Conservation (phyloP, 1,139 yeast species). For the Blastobotrys buckinghamii region DNA sequence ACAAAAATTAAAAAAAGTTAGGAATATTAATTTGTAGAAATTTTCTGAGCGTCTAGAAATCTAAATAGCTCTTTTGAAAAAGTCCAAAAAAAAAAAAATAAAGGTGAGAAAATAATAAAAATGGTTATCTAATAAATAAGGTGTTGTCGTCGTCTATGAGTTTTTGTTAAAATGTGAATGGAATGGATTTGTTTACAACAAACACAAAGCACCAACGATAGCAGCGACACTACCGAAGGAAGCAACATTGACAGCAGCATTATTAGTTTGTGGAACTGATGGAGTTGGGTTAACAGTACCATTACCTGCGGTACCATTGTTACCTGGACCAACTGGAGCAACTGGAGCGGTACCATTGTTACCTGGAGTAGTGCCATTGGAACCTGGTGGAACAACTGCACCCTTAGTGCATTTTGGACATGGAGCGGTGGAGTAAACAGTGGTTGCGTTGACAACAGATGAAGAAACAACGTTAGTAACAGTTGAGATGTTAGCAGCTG, state of each 20-base stretch:
- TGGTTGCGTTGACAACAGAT: slow-evolving; percentile 4
- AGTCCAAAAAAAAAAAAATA: neutral
- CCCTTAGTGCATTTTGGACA: slow-evolving; percentile 3
- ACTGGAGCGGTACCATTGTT: slow-evolving; percentile 4
- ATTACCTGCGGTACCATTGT: neutral
- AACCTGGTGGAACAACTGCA: neutral
- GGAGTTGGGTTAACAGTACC: neutral
- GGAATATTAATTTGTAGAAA: too few species aligned
- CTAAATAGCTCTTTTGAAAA: too few species aligned
- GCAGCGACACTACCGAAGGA: slow-evolving; percentile 8
- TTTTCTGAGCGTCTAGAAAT: too few species aligned
- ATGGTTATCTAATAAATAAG: neutral
- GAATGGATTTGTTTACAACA: slow-evolving; percentile 4
- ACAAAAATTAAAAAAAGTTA: too few species aligned
- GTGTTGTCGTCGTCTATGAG: neutral
- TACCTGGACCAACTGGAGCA: neutral
- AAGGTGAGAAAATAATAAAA: neutral
- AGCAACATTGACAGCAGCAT: slow-evolving; percentile 1
- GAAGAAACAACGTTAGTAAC: slow-evolving; percentile 3
- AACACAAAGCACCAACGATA: slow-evolving; percentile 7
- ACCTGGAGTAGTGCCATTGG: neutral
- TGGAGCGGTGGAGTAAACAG: slow-evolving; percentile 7
- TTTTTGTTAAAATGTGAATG: too few species aligned
- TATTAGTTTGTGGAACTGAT: slow-evolving; percentile 2
- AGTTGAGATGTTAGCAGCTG: slow-evolving; percentile 1